Evolutionary conservation across 768 basidiomycete species (phyloP).

Genomic region (Arthromyces matolae): DNA sequence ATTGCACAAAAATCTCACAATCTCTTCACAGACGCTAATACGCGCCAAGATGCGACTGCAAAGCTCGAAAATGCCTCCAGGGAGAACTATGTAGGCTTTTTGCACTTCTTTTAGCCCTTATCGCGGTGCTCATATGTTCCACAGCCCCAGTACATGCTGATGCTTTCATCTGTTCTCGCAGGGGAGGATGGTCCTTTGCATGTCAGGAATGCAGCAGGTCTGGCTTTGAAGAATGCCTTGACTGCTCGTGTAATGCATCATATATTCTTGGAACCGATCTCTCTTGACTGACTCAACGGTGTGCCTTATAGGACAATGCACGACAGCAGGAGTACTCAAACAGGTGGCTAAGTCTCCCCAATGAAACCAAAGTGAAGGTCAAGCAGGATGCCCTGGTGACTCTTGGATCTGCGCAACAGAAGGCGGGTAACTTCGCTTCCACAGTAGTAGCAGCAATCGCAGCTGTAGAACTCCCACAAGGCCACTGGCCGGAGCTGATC

Average conservation of each 20-base stretch:
- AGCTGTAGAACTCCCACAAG: constrained; percentile 83
- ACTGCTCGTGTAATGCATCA: constrained; percentile 88
- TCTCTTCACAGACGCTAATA: constrained; percentile 63
- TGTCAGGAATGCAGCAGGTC: constrained; percentile 91
- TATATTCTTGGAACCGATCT: constrained; percentile 17
- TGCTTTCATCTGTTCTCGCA: constrained; percentile 81
- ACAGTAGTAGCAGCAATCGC: constrained; percentile 95
- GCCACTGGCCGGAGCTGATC: constrained; percentile 89
- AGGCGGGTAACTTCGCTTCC: constrained; percentile 84
- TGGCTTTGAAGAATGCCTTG: constrained; percentile 94
- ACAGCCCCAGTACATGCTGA: constrained; percentile 90
- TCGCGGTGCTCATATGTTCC: constrained; percentile 19
- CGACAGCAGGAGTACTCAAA: constrained; percentile 73
- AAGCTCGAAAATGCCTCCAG: constrained; percentile 83
- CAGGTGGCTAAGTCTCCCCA: constrained; percentile 79
- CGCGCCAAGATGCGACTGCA: constrained; percentile 88
- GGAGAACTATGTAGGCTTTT: constrained; percentile 82
- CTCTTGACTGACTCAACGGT: constrained; percentile 13
- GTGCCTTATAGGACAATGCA: constrained; percentile 54
- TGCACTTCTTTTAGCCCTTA: constrained; percentile 14
- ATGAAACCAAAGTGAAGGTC: constrained; percentile 69
- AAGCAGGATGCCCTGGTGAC: constrained; percentile 85
- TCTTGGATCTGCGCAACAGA: constrained; percentile 65
- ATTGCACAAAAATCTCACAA: constrained; percentile 19
- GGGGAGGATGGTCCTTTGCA: constrained; percentile 68